Conservation (phyloP, 495 filamentous ascomycete genomes). For the Penicillium ucsense region DNA sequence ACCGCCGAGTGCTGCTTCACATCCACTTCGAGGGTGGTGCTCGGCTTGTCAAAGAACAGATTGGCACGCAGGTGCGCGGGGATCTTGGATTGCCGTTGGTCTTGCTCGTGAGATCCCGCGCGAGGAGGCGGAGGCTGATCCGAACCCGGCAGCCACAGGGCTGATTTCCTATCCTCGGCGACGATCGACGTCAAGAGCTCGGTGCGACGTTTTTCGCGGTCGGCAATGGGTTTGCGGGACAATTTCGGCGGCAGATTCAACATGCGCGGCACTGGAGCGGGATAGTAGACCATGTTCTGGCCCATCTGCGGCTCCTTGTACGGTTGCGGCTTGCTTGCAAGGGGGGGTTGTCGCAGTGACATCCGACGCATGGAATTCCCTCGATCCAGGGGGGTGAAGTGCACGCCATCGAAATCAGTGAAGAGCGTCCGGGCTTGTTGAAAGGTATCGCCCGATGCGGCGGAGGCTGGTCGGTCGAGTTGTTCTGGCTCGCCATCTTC, state of each 20-base stretch:
- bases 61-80: slow-evolving; percentile 86
- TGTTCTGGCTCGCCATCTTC: slow-evolving; percentile 9
- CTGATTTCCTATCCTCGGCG: slow-evolving; percentile 37
- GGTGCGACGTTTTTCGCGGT: slow-evolving; percentile 61
- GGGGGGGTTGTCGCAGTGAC: slow-evolving; percentile 30
- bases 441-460: slow-evolving; percentile 59
- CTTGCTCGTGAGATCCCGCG: slow-evolving; percentile 3
- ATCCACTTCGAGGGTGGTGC: slow-evolving; percentile 49
- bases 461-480: slow-evolving; percentile 30
- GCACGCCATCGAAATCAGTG: slow-evolving; percentile 88
- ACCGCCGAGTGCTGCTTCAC: slow-evolving; percentile 75
- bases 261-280: slow-evolving; percentile 87
- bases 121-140: slow-evolving; percentile 11
- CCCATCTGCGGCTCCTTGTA: slow-evolving; percentile 55
- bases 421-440: slow-evolving; percentile 65
- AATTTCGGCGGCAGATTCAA: slow-evolving; percentile 84
- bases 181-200: slow-evolving; percentile 46
- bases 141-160: slow-evolving; percentile 22
- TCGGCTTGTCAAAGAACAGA: slow-evolving; percentile 75
- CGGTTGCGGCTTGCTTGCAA: slow-evolving; percentile 43
- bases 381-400: slow-evolving; percentile 49
- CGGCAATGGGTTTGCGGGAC: slow-evolving; percentile 57
- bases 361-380: slow-evolving; percentile 22
- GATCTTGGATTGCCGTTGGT: slow-evolving; percentile 38
- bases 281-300: slow-evolving; percentile 86